Evolutionary conservation across 768 basidiomycete species (phyloP).

Genomic region (Pisolithus albus): DNA sequence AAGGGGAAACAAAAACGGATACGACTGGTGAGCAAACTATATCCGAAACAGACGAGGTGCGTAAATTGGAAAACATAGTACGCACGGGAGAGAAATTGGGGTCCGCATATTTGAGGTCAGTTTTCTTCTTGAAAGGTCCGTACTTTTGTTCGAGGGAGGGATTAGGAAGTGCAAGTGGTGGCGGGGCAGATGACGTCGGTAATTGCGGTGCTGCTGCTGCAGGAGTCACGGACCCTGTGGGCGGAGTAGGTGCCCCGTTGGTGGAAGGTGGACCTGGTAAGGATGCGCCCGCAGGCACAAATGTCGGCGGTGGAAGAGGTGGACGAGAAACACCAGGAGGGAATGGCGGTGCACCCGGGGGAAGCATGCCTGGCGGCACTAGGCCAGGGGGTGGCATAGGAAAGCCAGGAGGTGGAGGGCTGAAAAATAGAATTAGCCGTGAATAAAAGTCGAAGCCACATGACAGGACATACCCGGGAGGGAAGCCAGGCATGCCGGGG

Average conservation of each 20-base stretch:
- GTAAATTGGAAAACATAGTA: conserved; percentile 7
- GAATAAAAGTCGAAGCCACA: conserved; percentile 8
- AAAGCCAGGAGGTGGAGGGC: conserved; percentile 51
- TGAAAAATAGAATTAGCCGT: conserved; percentile 16
- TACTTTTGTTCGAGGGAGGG: conserved; percentile 60
- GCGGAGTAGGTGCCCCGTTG: conserved; percentile 18
- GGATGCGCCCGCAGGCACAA: conserved; percentile 24
- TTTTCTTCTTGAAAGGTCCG: conserved; percentile 39
- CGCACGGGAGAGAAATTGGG: conserved; percentile 74
- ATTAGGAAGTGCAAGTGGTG: conserved; percentile 44
- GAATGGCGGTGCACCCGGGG: conserved; percentile 33
- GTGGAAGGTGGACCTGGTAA: conserved; percentile 22
- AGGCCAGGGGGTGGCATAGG: conserved; percentile 41
- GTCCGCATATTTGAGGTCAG: conserved; percentile 60
- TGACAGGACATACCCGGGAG: conserved; percentile 44
- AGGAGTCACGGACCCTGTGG: background rate
- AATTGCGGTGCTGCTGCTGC: background rate
- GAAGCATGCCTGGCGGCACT: conserved; percentile 27
- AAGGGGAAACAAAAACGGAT: no score
- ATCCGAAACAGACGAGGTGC: background rate
- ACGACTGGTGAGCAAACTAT: no score
- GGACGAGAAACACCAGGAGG: conserved; percentile 32
- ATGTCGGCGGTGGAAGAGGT: conserved; percentile 29
- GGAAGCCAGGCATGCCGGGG: conserved; percentile 44
- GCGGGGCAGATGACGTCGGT: conserved; percentile 2